Base-by-base conservation (phyloP, 1,284 basidiomycete genomes). In the Tremellales sp. region DNA sequence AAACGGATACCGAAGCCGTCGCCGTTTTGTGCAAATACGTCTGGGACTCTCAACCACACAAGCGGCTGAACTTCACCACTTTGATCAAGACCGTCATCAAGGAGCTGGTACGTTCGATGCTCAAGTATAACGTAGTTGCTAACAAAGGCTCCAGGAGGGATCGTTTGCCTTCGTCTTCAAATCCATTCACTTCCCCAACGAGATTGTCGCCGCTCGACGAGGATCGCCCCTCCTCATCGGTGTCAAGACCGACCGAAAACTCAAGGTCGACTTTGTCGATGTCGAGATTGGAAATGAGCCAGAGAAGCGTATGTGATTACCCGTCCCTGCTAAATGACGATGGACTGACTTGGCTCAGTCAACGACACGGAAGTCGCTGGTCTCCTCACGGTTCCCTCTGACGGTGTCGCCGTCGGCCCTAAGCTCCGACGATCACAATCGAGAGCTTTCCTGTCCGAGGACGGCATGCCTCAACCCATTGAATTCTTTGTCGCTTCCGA, bases 81-180 rank as follows among this genome's bases (percentile, higher is more conserved):
- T 81, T 99, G 56, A 78, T 97, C 79, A 97, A 97, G 81, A 82
- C 88, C 34, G 92, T 97, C 43, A 77, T 98, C 68, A 97, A 94
- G 78, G 95, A 99, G 75, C 83, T 99, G 40, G 75, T 75, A 37
- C 48, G 75, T 71, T n/a, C 25, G 27, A 27, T 13, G n/a, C 7
- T 39, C 25, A 5, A 33, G 32, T 33, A 24, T 24, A 18, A 29
- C 10, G 21, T 32, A 18, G 19, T 34, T 7, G 28, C 31, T 45
- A 27, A 45, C 28, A 1, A 8, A n/a, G 18, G 25, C 18, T 27
- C 22, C 55, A 76, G 74, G 92, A 99, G 76, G 95, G 95, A 43
- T 97, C 95, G 8, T 99, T 98, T 66, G 95, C 95, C n/a, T 97
- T 99, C 73, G 93, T 97, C 62, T 97, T 98, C 87, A 98, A 97